Base-by-base conservation (phyloP, 2,329 filamentous ascomycete genomes). In the Penicillium sp. region DNA sequence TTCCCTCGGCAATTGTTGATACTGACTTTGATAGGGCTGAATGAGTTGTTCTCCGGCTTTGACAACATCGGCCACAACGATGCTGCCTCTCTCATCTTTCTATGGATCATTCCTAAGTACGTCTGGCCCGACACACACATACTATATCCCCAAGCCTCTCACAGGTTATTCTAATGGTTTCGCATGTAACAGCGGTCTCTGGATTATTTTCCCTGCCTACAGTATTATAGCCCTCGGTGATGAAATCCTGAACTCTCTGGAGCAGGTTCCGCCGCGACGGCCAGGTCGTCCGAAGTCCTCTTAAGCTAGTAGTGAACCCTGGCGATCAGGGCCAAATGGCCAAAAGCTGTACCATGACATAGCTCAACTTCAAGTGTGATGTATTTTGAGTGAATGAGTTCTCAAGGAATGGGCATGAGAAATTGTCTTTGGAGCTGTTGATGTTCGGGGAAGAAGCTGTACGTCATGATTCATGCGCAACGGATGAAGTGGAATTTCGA, bases 91-190 rank as follows among this genome's bases (percentile, higher is more conserved):
- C 68, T 90, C 45, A 66, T 89, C 11, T 77, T 84, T 35, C 75
- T 88, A 26, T 91, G 87, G 81, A 83, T 87, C 33, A 76, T 91
- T 62, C 87, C 88, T 35, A 91, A 90, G 86, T 89, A 76, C 79
- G 84, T 78, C 59, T 4, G 35, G 25, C 11, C 38, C 19, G 16
- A 25, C 51, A 13, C 48, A 52, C 35, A 11, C 48, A 25, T 43
- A 35, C 28, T 45, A 28, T 13, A 28, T 45, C 8, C 38, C 43
- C n/a, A 33, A 43, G 26, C 22, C 19, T 7, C 8, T 28, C 10
- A 11, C 52, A 55, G 35, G n/a, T 2, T 30, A 2, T 7, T 53
- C 64, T 73, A 59, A 73, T 63, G 25, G 22, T 22, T 4, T 61
- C 53, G 61, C 55, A 14, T 46, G n/a, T 7, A 28, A 14, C 56